Evolutionary conservation across 2,329 filamentous ascomycete genomes (phyloP).

Genomic region (Fusarium paranaense): DNA sequence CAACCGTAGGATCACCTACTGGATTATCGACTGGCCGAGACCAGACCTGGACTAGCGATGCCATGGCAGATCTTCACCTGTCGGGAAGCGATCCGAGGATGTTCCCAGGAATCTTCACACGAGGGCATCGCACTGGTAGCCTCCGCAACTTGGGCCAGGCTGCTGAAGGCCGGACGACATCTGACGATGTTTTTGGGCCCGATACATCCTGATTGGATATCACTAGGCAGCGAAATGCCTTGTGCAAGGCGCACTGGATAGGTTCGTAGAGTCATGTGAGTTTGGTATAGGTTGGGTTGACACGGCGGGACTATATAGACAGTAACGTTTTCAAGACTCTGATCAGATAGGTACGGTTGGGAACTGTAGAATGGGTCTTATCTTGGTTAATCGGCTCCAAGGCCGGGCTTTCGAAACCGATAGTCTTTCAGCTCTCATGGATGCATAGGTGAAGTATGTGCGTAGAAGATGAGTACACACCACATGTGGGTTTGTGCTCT

Average conservation of each 20-base stretch:
- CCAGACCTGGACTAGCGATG: slow-evolving; percentile 52
- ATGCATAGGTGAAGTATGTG: not conserved
- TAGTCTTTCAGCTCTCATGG: not conserved
- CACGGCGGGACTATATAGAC: not conserved
- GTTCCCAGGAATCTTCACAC: slow-evolving; percentile 76
- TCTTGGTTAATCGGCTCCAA: not conserved
- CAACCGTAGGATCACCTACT: slow-evolving; percentile 34
- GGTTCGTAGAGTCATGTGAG: not conserved
- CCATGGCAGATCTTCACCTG: slow-evolving; percentile 59
- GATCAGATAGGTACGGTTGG: not conserved
- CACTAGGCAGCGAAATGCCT: not conserved
- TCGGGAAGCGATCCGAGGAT: slow-evolving; percentile 74
- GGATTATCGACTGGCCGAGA: slow-evolving; percentile 45
- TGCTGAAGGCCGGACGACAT: slow-evolving; percentile 34
- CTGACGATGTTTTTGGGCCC: slow-evolving; percentile 32
- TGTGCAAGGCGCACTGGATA: not conserved
- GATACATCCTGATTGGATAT: slow-evolving; percentile 10
- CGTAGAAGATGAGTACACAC: not conserved
- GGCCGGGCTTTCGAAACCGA: not conserved
- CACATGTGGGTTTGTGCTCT: not conserved
- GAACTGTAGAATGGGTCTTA: slow-evolving; percentile 6
- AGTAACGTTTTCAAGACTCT: not conserved
- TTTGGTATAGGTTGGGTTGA: not conserved
- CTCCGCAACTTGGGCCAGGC: slow-evolving; percentile 45
- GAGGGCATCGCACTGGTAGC: slow-evolving; percentile 59